phyloP scores from a whole-genome alignment of 768 basidiomycete species.

The Cystofilobasidium macerans region DNA sequence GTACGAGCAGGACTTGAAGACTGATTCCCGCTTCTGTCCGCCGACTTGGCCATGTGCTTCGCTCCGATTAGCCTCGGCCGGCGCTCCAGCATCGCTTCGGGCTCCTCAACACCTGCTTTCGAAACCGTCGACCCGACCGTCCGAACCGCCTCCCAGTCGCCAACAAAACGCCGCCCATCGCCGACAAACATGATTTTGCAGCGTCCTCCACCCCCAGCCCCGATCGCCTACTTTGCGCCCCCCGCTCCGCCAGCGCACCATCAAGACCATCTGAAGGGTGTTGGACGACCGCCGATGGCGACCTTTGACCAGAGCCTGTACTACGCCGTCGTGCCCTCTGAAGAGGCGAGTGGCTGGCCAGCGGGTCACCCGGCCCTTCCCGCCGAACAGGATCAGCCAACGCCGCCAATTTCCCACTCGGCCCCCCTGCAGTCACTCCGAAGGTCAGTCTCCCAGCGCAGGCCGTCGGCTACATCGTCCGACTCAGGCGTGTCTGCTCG shows the following conservation, averaged over 20 bases:
- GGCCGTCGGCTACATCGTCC: too few relatives aligned
- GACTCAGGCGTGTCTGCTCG: too few relatives aligned
- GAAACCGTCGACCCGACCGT: constrained; percentile 2
- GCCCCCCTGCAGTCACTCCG: too few relatives aligned
- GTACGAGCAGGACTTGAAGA: too few relatives aligned
- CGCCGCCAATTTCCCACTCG: background rate
- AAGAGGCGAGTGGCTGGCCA: background rate
- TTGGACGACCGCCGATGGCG: background rate
- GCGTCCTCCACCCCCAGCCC: background rate
- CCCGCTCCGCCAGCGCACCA: background rate
- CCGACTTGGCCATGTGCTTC: too few relatives aligned
- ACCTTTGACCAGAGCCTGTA: background rate
- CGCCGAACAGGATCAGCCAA: background rate
- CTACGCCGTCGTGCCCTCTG: background rate
- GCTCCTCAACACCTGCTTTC: background rate
- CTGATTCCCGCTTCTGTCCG: too few relatives aligned
- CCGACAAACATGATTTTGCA: background rate
- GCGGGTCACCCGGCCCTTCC: background rate
- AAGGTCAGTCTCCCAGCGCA: too few relatives aligned
- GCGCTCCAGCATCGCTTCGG: too few relatives aligned
- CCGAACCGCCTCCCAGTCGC: constrained; percentile 1
- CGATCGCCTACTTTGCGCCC: background rate
- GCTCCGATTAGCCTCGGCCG: too few relatives aligned
- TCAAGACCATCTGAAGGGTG: too few relatives aligned
- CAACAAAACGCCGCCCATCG: constrained; percentile 3